These are phyloP conservation scores for Candida khao-thaluensis DNA, from an alignment of 805 yeast species.

Conservation along the genomic window DNA sequence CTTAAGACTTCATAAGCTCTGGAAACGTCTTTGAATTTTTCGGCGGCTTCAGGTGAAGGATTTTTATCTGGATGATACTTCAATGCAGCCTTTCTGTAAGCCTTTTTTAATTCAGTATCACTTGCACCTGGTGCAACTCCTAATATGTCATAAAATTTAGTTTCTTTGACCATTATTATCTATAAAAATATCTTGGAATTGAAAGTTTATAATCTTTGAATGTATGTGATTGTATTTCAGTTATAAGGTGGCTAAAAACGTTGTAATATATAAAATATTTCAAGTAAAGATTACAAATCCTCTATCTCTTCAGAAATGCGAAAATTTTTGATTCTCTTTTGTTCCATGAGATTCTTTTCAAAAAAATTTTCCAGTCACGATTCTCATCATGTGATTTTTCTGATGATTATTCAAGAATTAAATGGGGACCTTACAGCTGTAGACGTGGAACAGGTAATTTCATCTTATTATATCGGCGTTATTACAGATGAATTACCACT, in stretches of 20 bases:
- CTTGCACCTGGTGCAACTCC: constrained; percentile 71
- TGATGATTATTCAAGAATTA: neutral
- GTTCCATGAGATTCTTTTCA: constrained; percentile 10
- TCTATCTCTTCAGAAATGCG: constrained; percentile 5
- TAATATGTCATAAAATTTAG: constrained; percentile 70
- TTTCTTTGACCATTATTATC: constrained; percentile 68
- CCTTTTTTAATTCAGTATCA: constrained; percentile 74
- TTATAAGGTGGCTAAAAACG: too few species aligned
- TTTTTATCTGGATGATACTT: constrained; percentile 84
- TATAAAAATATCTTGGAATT: neutral
- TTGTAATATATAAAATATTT: neutral
- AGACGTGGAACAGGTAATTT: too few species aligned
- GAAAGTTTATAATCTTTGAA: neutral
- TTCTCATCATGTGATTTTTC: neutral
- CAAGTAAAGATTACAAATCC: constrained; percentile 1
- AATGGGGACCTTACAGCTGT: too few species aligned
- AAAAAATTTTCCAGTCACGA: constrained; percentile 1
- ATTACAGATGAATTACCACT: too few species aligned
- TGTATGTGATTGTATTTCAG: neutral
- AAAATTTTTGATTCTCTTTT: constrained; percentile 7
- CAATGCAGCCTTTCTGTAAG: constrained; percentile 77
- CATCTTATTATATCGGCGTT: too few species aligned
- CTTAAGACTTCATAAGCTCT: constrained; percentile 86
- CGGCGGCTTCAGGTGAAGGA: constrained; percentile 88
- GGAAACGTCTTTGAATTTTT: constrained; percentile 88